Evolutionary conservation across 169 alveolate species (phyloP), one percentile per base, ranked within the genome.

Genomic region (Besnoitia besnoiti): DNA sequence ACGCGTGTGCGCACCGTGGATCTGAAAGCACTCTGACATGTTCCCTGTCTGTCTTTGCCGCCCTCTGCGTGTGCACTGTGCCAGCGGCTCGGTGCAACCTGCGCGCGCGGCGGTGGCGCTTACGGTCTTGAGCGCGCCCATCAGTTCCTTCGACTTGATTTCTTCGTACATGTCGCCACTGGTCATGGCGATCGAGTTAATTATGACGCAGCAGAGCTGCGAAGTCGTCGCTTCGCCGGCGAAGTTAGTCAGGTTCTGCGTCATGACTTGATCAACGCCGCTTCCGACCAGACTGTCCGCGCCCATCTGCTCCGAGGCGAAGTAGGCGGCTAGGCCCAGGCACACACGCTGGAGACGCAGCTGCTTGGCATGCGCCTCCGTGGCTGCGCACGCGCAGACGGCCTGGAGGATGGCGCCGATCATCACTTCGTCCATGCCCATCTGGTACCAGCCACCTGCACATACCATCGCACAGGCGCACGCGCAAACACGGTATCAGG

Each of bases 271-370:
- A 16, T 94, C 94, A 37, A 94, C 92, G 42, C 95, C 97, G 73
- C 93, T 91, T 30, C 94, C 95, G 8, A 95, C 96, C 30, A 95
- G 90, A 49, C 95, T 92, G 51, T 94, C 96, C 75, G 90, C 92
- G 92, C 97, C 95, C 88, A 94, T 85, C 88, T 95, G 95, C 90
- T 93, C 96, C 33, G 97, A 93, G 35, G 93, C 95, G 39, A 95
- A 92, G 92, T 95, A 93, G 33, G 94, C 95, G 47, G 94, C 90
- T 44, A 95, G 76, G 61, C 97, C 97, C 49, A 95, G 92, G 61
- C 94, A 94, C 39, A 94, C 95, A 35, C 97, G 92, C 96, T 94
- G 95, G 7, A 95, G 91, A n/a, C 97, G 96, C 49, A 95, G 92
- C 85, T 95, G 97, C 85, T 94, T 94, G 35, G 94, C 95, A 84